Conservation (phyloP, 208 protist genomes). For the Trypanosoma rangeli region DNA sequence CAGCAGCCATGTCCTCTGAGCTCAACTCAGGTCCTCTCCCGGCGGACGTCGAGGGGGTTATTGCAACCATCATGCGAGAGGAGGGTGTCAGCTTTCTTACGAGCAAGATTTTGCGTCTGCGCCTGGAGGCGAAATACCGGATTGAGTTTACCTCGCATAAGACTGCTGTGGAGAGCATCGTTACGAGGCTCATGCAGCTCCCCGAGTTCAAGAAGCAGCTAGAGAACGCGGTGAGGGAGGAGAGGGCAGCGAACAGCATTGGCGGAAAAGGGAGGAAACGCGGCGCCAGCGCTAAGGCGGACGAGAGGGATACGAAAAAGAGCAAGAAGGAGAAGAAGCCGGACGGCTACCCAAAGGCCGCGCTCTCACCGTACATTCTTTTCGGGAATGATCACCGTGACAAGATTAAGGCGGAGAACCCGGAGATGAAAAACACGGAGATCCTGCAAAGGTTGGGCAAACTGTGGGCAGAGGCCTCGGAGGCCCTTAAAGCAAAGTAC, state of each 20-base stretch:
- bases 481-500: conserved; percentile 76
- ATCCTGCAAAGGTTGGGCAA: conserved; percentile 62
- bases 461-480: conserved; percentile 59
- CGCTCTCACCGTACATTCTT: conserved; percentile 71
- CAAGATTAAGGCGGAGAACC: conserved; percentile 64
- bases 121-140: conserved; percentile 71
- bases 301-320: conserved; percentile 38
- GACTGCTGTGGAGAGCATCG: conserved; percentile 35
- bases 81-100: conserved; percentile 64
- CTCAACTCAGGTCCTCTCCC: conserved; percentile 58
- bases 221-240: conserved; percentile 51
- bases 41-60: conserved; percentile 53
- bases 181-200: conserved; percentile 48
- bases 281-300: conserved; percentile 22
- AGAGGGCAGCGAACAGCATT: conserved; percentile 30
- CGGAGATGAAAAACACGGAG: conserved; percentile 69
- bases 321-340: conserved; percentile 68
- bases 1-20: conserved; percentile 22
- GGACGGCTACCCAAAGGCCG: conserved; percentile 82
- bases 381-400: conserved; percentile 77
- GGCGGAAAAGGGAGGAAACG: conserved; percentile 51
- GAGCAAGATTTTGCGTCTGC: conserved; percentile 51
- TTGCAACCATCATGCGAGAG: conserved; percentile 67
- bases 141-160: conserved; percentile 64
- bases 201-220: conserved; percentile 73